phyloP scores from a whole-genome alignment of 2,329 filamentous ascomycete species.

The Xylaria sp. region DNA sequence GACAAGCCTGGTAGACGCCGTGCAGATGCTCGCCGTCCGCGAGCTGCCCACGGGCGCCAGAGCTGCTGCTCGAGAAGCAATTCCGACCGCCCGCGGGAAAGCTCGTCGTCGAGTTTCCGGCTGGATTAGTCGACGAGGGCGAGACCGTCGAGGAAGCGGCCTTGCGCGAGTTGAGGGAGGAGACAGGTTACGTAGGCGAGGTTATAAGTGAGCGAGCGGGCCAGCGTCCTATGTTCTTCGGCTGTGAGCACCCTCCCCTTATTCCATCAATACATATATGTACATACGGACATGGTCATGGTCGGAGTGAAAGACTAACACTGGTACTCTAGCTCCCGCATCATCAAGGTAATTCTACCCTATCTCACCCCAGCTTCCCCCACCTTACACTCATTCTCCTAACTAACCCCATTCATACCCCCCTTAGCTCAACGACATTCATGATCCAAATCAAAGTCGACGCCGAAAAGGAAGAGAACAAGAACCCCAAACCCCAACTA shows the following conservation, averaged over 20 bases:
- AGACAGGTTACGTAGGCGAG: slow-evolving; percentile 47
- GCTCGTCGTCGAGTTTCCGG: slow-evolving; percentile 47
- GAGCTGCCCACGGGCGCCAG: slow-evolving; percentile 35
- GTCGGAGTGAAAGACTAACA: slow-evolving; percentile 3
- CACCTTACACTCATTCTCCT: background rate
- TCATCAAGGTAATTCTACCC: slow-evolving; percentile 35
- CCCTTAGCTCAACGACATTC: slow-evolving; percentile 37
- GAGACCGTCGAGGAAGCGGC: slow-evolving; percentile 47
- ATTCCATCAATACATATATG: too few species aligned
- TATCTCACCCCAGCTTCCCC: background rate
- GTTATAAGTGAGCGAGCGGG: slow-evolving; percentile 36
- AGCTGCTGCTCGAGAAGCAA: slow-evolving; percentile 47
- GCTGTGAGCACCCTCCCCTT: slow-evolving; percentile 36
- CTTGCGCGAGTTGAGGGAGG: slow-evolving; percentile 47
- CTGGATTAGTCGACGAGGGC: slow-evolving; percentile 47
- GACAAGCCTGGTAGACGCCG: slow-evolving; percentile 38
- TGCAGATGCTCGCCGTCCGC: slow-evolving; percentile 39
- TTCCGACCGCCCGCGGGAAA: slow-evolving; percentile 47
- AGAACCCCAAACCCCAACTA: slow-evolving; percentile 51
- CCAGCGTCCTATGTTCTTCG: slow-evolving; percentile 35
- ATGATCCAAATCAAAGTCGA: slow-evolving; percentile 54
- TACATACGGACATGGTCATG: too few species aligned
- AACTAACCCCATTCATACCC: background rate
- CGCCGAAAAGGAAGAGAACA: slow-evolving; percentile 49
- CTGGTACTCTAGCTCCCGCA: slow-evolving; percentile 32